A percentile compares a stretch with the other conserved stretches of the same genome.
phyloP scores from a whole-genome alignment of 2,329 filamentous ascomycete species.

The Berkeleyomyces basicola region DNA sequence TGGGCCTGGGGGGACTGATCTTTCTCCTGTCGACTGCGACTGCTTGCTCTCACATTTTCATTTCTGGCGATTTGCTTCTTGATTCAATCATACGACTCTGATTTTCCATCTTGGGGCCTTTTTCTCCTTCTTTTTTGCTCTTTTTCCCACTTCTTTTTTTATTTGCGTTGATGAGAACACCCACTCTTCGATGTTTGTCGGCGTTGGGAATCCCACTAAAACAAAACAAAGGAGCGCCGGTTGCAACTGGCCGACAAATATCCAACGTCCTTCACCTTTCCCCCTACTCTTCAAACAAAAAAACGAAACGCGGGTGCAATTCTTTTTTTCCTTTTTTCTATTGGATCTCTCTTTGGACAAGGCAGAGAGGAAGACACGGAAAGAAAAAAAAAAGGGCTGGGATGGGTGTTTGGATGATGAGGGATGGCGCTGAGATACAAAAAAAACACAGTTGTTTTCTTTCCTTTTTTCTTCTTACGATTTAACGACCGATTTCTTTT shows the following conservation, averaged over 20 bases:
- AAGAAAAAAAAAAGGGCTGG: too few relatives aligned
- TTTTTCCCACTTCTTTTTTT: conserved; percentile 17
- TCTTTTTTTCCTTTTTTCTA: neutral
- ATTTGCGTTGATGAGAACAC: conserved; percentile 4
- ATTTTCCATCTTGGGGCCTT: conserved; percentile 14
- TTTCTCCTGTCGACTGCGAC: neutral
- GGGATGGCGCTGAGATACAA: neutral
- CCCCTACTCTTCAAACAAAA: conserved; percentile 16
- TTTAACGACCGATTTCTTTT: conserved; percentile 13
- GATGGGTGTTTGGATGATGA: conserved; percentile 4
- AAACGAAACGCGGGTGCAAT: neutral
- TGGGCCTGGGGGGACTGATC: conserved; percentile 1
- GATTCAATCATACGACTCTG: conserved; percentile 1
- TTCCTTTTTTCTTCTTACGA: neutral
- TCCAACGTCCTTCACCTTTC: conserved; percentile 20
- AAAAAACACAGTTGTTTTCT: neutral
- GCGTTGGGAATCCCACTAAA: neutral
- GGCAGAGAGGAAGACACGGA: neutral
- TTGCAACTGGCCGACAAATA: conserved; percentile 19
- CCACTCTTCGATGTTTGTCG: too few relatives aligned
- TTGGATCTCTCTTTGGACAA: conserved; percentile 2
- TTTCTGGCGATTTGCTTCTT: conserved; percentile 14
- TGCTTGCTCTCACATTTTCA: conserved; percentile 5
- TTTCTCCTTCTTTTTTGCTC: conserved; percentile 13
- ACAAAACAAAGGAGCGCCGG: too few relatives aligned